A percentile compares a stretch with the other conserved stretches of the same genome.
Conservation (phyloP, 805 yeast genomes). For the Saturnispora saitoi region DNA sequence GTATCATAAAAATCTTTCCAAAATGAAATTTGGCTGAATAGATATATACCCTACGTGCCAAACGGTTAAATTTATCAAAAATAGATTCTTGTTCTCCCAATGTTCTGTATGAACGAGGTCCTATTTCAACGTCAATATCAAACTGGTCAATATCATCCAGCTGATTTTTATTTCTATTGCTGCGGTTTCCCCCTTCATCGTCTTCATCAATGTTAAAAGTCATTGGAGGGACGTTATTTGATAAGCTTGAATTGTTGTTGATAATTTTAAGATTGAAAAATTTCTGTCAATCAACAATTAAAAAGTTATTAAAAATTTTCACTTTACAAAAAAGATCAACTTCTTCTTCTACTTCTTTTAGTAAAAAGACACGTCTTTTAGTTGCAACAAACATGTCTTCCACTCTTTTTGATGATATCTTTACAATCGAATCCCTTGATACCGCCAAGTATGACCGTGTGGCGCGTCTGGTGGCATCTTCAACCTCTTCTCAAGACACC, state of each 20-base stretch:
- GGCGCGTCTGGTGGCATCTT: slow-evolving; percentile 77
- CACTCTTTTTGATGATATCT: slow-evolving; percentile 88
- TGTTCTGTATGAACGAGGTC: background rate
- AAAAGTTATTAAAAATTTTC: background rate
- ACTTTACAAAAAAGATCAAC: background rate
- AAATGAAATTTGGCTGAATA: background rate
- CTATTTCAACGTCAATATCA: slow-evolving; percentile 18
- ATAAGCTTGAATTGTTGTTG: background rate
- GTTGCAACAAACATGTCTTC: slow-evolving; percentile 40
- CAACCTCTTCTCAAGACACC: slow-evolving; percentile 73
- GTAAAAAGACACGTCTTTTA: no score
- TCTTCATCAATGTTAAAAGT: slow-evolving; percentile 6
- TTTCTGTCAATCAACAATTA: background rate
- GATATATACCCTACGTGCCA: background rate
- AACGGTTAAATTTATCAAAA: background rate
- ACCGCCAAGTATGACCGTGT: slow-evolving; percentile 88
- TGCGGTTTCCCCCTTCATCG: background rate
- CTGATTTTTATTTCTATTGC: no score
- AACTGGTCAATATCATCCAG: slow-evolving; percentile 14
- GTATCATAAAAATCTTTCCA: background rate
- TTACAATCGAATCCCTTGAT: slow-evolving; percentile 76
- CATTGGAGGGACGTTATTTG: background rate
- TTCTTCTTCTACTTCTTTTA: slow-evolving; percentile 1
- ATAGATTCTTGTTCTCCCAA: slow-evolving; percentile 3
- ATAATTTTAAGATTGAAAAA: background rate